A percentile compares a stretch with the other conserved stretches of the same genome.
Evolutionary conservation across 768 basidiomycete genomes (phyloP).

Genomic region (Tricholoma saponaceum): DNA sequence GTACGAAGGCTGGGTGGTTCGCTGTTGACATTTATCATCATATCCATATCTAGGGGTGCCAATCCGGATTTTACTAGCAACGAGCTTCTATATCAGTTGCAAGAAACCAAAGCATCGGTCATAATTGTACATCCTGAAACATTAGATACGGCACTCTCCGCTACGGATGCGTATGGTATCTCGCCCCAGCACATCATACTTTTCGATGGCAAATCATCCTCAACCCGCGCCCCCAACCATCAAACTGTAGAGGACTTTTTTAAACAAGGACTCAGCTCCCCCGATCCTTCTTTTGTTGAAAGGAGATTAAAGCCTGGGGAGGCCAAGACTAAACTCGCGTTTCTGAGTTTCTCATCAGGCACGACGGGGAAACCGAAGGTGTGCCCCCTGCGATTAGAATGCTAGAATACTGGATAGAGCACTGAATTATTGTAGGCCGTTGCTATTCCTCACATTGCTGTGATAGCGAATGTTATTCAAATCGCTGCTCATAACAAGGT

Average conservation of each 20-base stretch:
- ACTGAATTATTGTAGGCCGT: slow-evolving; percentile 38
- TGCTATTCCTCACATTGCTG: slow-evolving; percentile 54
- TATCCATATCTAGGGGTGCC: slow-evolving; percentile 39
- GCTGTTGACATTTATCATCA: neutral
- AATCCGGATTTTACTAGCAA: slow-evolving; percentile 53
- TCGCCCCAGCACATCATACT: slow-evolving; percentile 39
- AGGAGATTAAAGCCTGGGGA: slow-evolving; percentile 51
- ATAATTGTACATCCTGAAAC: slow-evolving; percentile 45
- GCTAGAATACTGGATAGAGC: neutral
- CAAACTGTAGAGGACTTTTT: slow-evolving; percentile 46
- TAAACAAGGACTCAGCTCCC: slow-evolving; percentile 38
- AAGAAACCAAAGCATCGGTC: slow-evolving; percentile 42
- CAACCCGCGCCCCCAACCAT: slow-evolving; percentile 1
- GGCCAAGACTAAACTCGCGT: slow-evolving; percentile 64
- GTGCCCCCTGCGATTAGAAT: neutral
- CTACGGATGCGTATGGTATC: slow-evolving; percentile 34
- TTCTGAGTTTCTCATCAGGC: slow-evolving; percentile 68
- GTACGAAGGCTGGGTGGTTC: slow-evolving; percentile 15
- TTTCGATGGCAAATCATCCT: slow-evolving; percentile 22
- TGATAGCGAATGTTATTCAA: slow-evolving; percentile 62
- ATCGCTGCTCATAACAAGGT: slow-evolving; percentile 49
- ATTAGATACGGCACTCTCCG: slow-evolving; percentile 37
- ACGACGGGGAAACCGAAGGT: slow-evolving; percentile 78
- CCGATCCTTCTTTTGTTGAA: slow-evolving; percentile 39
- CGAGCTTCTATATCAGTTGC: slow-evolving; percentile 55